Conservation (phyloP, 331 rosid species). For the Dryas integrifolia region DNA sequence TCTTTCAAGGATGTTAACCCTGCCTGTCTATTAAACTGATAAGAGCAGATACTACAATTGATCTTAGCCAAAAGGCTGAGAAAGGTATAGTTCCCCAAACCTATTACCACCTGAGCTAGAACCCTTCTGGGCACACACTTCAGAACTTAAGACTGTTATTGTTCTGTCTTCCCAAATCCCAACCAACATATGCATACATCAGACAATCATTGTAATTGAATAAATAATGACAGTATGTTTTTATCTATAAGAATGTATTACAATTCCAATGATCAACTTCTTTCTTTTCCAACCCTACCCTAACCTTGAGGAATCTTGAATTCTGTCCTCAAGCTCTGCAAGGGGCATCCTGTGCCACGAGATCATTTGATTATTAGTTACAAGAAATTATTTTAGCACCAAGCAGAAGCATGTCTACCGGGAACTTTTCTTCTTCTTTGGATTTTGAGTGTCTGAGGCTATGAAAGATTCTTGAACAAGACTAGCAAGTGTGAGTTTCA, state of each 20-base stretch:
- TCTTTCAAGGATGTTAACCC: no score
- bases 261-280: constrained; percentile 18
- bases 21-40: no score
- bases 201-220: neutral
- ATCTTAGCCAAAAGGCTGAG: no score
- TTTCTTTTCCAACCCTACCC: constrained; percentile 5
- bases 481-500: constrained; percentile 49
- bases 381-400: constrained; percentile 11
- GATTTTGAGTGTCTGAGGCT: constrained; percentile 44
- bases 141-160: no score
- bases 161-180: neutral
- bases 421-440: constrained; percentile 64
- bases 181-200: neutral
- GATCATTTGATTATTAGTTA: constrained; percentile 7
- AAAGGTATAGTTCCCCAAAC: neutral
- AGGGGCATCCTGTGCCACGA: neutral
- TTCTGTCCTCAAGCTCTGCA: constrained; percentile 8
- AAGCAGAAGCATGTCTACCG: constrained; percentile 32
- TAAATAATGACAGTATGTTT: neutral
- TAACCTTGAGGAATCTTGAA: neutral
- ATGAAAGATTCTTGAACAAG: constrained; percentile 58
- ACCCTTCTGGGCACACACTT: no score
- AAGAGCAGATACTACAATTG: no score
- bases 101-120: no score
- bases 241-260: constrained; percentile 15